A percentile compares a stretch with the other conserved stretches of the same genome.
Conservation (phyloP, 2,329 filamentous ascomycete species). For the Lojkania enalia region DNA sequence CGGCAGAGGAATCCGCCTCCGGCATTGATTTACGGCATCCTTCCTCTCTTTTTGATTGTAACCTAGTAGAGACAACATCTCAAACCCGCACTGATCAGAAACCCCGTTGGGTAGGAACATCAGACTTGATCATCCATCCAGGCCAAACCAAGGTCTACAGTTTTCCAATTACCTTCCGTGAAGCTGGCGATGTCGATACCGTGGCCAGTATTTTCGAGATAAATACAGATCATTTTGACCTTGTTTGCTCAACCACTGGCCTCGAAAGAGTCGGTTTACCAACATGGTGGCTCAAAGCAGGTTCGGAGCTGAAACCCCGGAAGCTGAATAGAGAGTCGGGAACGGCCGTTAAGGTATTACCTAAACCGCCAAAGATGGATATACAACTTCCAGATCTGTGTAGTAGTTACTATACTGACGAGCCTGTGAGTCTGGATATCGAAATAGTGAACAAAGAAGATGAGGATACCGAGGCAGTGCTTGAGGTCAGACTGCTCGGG, state of each 20-base stretch:
- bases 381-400: slow-evolving; percentile 66
- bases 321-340: slow-evolving; percentile 41
- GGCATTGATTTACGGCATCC: too few species aligned
- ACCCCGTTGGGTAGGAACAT: slow-evolving; percentile 57
- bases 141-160: slow-evolving; percentile 71
- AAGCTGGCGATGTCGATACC: slow-evolving; percentile 76
- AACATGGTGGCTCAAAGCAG: slow-evolving; percentile 40
- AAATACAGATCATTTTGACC: slow-evolving; percentile 65
- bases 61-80: slow-evolving; percentile 32
- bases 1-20: slow-evolving; percentile 15
- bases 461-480: slow-evolving; percentile 70
- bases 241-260: slow-evolving; percentile 66
- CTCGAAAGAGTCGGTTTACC: slow-evolving; percentile 31
- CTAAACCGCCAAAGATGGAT: slow-evolving; percentile 89
- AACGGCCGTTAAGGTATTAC: slow-evolving; percentile 70
- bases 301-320: slow-evolving; percentile 28
- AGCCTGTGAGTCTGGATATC: slow-evolving; percentile 69
- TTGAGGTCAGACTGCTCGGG: slow-evolving; percentile 71
- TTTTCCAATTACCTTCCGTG: slow-evolving; percentile 73
- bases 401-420: slow-evolving; percentile 83
- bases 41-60: slow-evolving; percentile 27
- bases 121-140: slow-evolving; percentile 67
- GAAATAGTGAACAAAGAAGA: slow-evolving; percentile 82
- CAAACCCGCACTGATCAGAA: slow-evolving; percentile 25
- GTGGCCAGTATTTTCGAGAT: slow-evolving; percentile 65